Evolutionary conservation across 1,284 basidiomycete species (phyloP).

Genomic region (Papiliotrema laurentii): DNA sequence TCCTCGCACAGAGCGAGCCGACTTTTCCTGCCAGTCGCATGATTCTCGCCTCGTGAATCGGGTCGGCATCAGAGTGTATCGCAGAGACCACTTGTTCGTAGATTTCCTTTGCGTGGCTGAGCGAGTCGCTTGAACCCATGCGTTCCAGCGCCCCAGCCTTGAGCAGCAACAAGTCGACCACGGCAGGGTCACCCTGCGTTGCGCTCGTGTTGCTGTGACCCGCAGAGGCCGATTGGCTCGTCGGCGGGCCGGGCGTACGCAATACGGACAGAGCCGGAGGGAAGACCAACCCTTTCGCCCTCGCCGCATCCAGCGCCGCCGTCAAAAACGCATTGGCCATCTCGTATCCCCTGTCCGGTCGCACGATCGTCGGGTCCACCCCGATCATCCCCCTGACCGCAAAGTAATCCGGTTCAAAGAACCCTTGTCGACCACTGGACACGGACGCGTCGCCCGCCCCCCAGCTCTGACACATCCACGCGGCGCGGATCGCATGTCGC

Average conservation of each 20-base stretch:
- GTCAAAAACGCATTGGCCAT: conserved; percentile 44
- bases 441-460: conserved; percentile 51
- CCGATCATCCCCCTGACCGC: conserved; percentile 31
- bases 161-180: conserved; percentile 58
- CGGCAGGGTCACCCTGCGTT: conserved; percentile 44
- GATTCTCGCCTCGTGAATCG: conserved; percentile 16
- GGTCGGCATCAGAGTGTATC: conserved; percentile 6
- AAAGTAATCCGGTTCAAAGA: conserved; percentile 17
- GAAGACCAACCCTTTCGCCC: conserved; percentile 33
- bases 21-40: conserved; percentile 43
- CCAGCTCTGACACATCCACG: conserved; percentile 74
- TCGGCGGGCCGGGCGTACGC: conserved; percentile 17
- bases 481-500: conserved; percentile 63
- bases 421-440: conserved; percentile 13
- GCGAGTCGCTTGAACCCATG: conserved; percentile 57
- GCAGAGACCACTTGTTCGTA: conserved; percentile 56
- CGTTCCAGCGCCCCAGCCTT: conserved; percentile 66
- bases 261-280: conserved; percentile 25
- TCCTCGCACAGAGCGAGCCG: conserved; percentile 34
- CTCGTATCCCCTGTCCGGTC: conserved; percentile 40
- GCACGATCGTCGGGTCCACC: conserved; percentile 7
- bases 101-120: conserved; percentile 58
- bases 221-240: too few relatives aligned
- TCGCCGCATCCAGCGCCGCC: conserved; percentile 30
- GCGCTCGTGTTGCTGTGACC: background rate